Evolutionary conservation across 2,329 filamentous ascomycete species (phyloP).

Genomic region (Zasmidium citrigriseum): DNA sequence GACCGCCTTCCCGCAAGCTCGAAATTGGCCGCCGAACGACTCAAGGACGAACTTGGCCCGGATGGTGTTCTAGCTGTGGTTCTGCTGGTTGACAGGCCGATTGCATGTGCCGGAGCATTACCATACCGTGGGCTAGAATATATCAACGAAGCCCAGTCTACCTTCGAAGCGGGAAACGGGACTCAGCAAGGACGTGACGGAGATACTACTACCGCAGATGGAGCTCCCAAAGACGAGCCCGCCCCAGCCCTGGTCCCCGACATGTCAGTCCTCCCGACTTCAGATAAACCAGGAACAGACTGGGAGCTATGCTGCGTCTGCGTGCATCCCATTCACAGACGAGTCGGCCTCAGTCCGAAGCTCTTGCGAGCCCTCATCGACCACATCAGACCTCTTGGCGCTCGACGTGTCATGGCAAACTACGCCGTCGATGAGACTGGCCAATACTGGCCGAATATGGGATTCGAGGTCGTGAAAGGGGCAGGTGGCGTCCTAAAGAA

Average conservation of each 20-base stretch:
- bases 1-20: conserved; percentile 22
- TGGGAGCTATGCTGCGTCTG: conserved; percentile 33
- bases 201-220: background rate
- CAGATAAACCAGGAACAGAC: conserved; percentile 6
- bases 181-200: background rate
- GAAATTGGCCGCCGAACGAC: conserved; percentile 13
- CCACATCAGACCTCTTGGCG: conserved; percentile 17
- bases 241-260: background rate
- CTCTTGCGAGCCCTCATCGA: conserved; percentile 16
- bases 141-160: conserved; percentile 17
- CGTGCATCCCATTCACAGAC: conserved; percentile 20
- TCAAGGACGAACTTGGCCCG: conserved; percentile 23
- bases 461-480: conserved; percentile 20
- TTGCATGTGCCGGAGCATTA: conserved; percentile 24
- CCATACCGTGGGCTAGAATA: conserved; percentile 27
- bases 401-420: conserved; percentile 18
- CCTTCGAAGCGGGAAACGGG: background rate
- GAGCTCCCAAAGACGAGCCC: background rate
- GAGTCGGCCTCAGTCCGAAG: conserved; percentile 16
- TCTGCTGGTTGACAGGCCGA: conserved; percentile 14
- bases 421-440: conserved; percentile 27
- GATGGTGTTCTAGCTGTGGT: conserved; percentile 21
- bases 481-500: conserved; percentile 24
- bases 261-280: background rate
- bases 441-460: conserved; percentile 25